Evolutionary conservation across 352 stramenopile genomes (phyloP).

Genomic region (Pythium biforme): DNA sequence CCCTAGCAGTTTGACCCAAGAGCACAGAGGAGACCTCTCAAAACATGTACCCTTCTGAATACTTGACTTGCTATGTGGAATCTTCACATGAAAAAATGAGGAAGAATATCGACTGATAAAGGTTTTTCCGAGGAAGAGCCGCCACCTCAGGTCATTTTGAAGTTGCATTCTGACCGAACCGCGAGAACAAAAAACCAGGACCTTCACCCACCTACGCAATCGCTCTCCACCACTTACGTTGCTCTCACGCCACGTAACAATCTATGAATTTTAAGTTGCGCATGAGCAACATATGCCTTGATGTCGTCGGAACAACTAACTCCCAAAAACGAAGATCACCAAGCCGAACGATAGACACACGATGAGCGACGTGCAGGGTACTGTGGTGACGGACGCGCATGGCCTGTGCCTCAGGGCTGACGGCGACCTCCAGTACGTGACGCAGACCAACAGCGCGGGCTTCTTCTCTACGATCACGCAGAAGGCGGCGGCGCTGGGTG

Average conservation of each 20-base stretch:
- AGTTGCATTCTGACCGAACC: slow-evolving; percentile 27
- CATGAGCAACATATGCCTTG: background rate
- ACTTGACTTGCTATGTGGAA: background rate
- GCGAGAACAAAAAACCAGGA: slow-evolving; percentile 23
- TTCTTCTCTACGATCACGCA: slow-evolving; percentile 79
- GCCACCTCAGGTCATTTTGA: slow-evolving; percentile 28
- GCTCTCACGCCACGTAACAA: slow-evolving; percentile 7
- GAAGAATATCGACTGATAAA: slow-evolving; percentile 11
- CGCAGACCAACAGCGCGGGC: slow-evolving; percentile 47
- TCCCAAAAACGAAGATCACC: slow-evolving; percentile 3
- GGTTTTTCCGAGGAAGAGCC: slow-evolving; percentile 13
- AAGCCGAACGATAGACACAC: slow-evolving; percentile 3
- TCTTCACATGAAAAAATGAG: background rate
- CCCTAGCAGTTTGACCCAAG: slow-evolving; percentile 14
- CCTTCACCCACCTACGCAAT: slow-evolving; percentile 20
- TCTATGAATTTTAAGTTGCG: slow-evolving; percentile 11
- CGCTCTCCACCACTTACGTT: slow-evolving; percentile 19
- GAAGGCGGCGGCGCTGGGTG: slow-evolving; percentile 48
- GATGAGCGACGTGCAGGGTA: slow-evolving; percentile 56
- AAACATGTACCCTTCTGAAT: slow-evolving; percentile 22
- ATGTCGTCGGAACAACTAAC: background rate
- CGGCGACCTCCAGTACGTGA: slow-evolving; percentile 52
- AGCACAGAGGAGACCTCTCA: slow-evolving; percentile 3
- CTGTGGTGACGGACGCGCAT: slow-evolving; percentile 77
- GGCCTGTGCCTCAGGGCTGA: slow-evolving; percentile 66